A percentile compares a stretch with the other conserved stretches of the same genome.
phyloP scores from a whole-genome alignment of 257 asterid species.

The Datura wrightii region DNA sequence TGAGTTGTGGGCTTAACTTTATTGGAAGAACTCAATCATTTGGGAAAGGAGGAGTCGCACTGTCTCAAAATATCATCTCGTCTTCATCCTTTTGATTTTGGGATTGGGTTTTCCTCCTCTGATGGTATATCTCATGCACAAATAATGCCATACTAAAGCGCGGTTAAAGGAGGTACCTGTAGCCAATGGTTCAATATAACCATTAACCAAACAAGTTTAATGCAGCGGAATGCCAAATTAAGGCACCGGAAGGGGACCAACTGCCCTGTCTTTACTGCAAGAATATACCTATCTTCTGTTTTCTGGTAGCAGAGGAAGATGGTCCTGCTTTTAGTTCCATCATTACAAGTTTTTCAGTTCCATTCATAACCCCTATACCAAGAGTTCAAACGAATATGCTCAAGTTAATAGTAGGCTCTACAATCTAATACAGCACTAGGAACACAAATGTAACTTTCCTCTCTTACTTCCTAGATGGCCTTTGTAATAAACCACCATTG shows the following conservation, averaged over 20 bases:
- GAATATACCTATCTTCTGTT: not conserved
- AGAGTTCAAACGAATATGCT: not conserved
- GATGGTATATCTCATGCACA: not conserved
- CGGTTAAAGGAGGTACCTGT: not conserved
- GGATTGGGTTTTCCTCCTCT: no score
- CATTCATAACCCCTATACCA: not conserved
- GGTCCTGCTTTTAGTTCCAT: constrained; percentile 13
- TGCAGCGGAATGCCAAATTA: not conserved
- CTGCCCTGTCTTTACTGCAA: no score
- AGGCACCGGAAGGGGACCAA: not conserved
- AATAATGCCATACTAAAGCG: not conserved
- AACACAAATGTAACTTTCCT: not conserved
- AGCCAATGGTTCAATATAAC: not conserved
- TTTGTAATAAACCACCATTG: not conserved
- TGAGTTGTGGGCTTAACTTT: no score
- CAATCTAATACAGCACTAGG: not conserved
- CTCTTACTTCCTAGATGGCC: not conserved
- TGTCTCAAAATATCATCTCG: no score
- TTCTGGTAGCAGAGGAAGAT: not conserved
- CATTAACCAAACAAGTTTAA: not conserved
- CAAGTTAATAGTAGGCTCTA: not conserved
- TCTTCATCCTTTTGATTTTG: no score
- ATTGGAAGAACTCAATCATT: no score
- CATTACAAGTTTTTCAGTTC: not conserved
- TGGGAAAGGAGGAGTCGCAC: no score